Percentiles rank a stretch among this genome's conserved stretches.
phyloP scores from a whole-genome alignment of 495 filamentous ascomycete species.

The Parachaetomium inaequale region DNA sequence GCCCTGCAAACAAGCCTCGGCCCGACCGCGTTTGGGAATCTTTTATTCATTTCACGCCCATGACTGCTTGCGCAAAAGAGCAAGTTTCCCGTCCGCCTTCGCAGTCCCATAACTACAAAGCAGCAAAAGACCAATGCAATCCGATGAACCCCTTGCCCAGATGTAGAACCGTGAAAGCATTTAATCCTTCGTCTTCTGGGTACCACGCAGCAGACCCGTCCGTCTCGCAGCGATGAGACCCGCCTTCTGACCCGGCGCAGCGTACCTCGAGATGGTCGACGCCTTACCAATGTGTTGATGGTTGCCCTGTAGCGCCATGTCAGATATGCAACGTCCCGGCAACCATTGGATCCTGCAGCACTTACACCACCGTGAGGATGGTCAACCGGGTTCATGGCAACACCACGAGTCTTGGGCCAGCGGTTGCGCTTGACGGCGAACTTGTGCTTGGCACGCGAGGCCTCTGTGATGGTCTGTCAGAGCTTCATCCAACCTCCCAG shows the following conservation, averaged over 20 bases:
- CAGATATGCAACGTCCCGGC: slow-evolving; percentile 26
- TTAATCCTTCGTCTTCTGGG: slow-evolving; percentile 98
- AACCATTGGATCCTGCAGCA: slow-evolving; percentile 7
- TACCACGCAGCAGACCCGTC: slow-evolving; percentile 98
- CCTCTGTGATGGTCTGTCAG: slow-evolving; percentile 57
- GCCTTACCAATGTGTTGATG: slow-evolving; percentile 99
- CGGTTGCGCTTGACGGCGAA: slow-evolving; percentile 99
- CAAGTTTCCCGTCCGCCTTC: slow-evolving; percentile 35
- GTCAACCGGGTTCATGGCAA: slow-evolving; percentile 99
- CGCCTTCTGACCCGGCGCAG: slow-evolving; percentile 97
- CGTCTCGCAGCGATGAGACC: slow-evolving; percentile 99
- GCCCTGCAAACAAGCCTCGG: slow-evolving; percentile 17
- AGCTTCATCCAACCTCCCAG: neutral
- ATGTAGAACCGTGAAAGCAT: slow-evolving; percentile 50
- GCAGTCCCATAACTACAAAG: slow-evolving; percentile 51
- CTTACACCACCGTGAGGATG: slow-evolving; percentile 91
- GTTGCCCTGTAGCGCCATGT: slow-evolving; percentile 70
- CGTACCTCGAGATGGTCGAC: slow-evolving; percentile 97
- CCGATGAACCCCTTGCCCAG: slow-evolving; percentile 53
- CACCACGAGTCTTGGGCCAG: slow-evolving; percentile 99
- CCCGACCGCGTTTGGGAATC: slow-evolving; percentile 35
- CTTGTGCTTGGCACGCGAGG: slow-evolving; percentile 98
- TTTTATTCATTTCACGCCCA: slow-evolving; percentile 37
- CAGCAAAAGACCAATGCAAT: slow-evolving; percentile 52
- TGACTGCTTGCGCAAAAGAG: slow-evolving; percentile 33